Conservation (phyloP, 768 basidiomycete genomes). For the Rhizopogon vesiculosus region DNA sequence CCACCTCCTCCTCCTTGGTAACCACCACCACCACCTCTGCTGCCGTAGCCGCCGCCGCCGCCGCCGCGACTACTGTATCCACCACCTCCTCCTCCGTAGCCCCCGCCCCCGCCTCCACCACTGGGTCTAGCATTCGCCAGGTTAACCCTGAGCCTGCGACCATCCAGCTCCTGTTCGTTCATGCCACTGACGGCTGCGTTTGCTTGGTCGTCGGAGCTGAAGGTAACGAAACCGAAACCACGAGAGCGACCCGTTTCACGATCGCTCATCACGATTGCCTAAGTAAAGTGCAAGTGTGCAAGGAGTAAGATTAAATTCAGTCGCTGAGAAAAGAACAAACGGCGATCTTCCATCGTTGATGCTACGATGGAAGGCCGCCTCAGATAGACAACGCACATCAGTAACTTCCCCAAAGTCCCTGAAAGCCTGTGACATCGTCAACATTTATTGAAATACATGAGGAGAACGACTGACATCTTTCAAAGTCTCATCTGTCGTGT, state of each 20-base stretch:
- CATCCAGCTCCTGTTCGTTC: slow-evolving; percentile 52
- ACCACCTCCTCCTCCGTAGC: slow-evolving; percentile 10
- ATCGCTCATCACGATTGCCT: slow-evolving; percentile 39
- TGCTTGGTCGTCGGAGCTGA: slow-evolving; percentile 27
- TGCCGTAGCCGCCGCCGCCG: slow-evolving; percentile 2
- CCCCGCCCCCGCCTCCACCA: slow-evolving; percentile 21
- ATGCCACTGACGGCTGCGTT: slow-evolving; percentile 38
- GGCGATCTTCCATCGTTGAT: slow-evolving; percentile 27
- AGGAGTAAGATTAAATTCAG: slow-evolving; percentile 23
- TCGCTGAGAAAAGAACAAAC: slow-evolving; percentile 10
- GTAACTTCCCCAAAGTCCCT: slow-evolving; percentile 36
- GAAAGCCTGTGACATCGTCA: slow-evolving; percentile 32
- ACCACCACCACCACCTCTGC: not conserved
- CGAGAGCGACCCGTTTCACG: slow-evolving; percentile 55
- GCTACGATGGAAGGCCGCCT: slow-evolving; percentile 25
- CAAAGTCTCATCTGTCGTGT: slow-evolving; percentile 24
- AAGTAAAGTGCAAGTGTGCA: slow-evolving; percentile 4
- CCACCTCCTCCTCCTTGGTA: slow-evolving; percentile 8
- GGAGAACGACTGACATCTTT: slow-evolving; percentile 15
- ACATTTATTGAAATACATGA: not conserved
- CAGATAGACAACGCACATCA: slow-evolving; percentile 42
- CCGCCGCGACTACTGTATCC: slow-evolving; percentile 8
- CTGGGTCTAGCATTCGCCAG: slow-evolving; percentile 24
- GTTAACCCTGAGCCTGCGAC: slow-evolving; percentile 52
- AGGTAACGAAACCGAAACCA: slow-evolving; percentile 55